Evolutionary conservation across 1,139 yeast species (phyloP), one percentile per base, ranked within the genome.

Genomic region (Blastobotrys petasosporus): DNA sequence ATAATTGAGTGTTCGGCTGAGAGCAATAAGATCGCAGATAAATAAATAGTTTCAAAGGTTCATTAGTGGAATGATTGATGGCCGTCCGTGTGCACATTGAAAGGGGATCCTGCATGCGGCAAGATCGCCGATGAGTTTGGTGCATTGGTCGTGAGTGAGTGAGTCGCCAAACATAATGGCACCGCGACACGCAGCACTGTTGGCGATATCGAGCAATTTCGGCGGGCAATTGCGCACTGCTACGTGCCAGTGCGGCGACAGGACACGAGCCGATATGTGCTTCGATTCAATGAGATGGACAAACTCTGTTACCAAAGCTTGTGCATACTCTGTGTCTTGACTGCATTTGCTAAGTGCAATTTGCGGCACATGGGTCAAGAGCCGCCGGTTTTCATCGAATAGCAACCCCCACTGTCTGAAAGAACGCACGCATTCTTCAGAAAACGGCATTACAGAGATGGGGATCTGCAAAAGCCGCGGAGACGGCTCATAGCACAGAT

Each of bases 51-150:
- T 29, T 31, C 33, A 37, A 7, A 66, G 37, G 20, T 63, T 60
- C 16, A 67, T 72, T 7, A 83, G 47, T 0, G 94, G 90, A 0
- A 79, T 74, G 11, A 83, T 64, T 0, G 90, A 76, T 0, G 95
- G 95, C 44, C 95, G 63, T 0, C 95, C 95, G 62, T 87, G 95
- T 0, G 95, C 95, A 68, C 95, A 87, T 47, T 76, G 80, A 53
- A 85, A 83, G 0, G 95, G 95, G 12, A 73, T 62, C 13, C 64
- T 57, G 57, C 95, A 85, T 2, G 49, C 36, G 0, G 69, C 55
- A 23, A 86, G 66, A 1, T 64, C 52, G 1, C 47, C 39, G 0
- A 85, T 55, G 39, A 85, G 55, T 0, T 56, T 40, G 2, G 56
- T 49, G 67, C 87, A 82, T 46, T 79, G 75, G 0, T 50, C 51